Percentiles rank a stretch among this genome's conserved stretches.
These are phyloP conservation scores for Cladosporium sp. DNA, from an alignment of 2,329 filamentous ascomycete genomes.

Conservation along the genomic window DNA sequence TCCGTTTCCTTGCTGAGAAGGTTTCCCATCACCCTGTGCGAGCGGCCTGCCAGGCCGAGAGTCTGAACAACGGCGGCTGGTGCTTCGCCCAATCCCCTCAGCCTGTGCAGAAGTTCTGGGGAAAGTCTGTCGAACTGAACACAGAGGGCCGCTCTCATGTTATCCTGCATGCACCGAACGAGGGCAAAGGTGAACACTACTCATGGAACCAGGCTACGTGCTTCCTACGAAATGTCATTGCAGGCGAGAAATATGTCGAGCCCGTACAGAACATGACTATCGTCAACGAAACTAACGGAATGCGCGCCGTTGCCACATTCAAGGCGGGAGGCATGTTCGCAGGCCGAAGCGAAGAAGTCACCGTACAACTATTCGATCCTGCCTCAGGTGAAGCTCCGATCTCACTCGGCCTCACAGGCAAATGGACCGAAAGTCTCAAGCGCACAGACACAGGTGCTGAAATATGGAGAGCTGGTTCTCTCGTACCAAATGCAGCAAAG, in stretches of 20 bases:
- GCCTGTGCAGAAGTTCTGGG: slow-evolving; percentile 97
- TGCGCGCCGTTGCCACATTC: slow-evolving; percentile 85
- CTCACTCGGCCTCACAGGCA: slow-evolving; percentile 70
- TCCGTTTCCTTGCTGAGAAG: slow-evolving; percentile 92
- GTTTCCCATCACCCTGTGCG: slow-evolving; percentile 89
- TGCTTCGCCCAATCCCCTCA: slow-evolving; percentile 83
- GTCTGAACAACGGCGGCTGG: slow-evolving; percentile 64
- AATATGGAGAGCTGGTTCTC: slow-evolving; percentile 74
- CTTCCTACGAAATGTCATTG: slow-evolving; percentile 93
- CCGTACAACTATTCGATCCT: slow-evolving; percentile 68
- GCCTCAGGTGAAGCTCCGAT: slow-evolving; percentile 56
- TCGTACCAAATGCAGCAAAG: slow-evolving; percentile 76
- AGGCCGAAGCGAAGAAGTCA: slow-evolving; percentile 86
- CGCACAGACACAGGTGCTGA: slow-evolving; percentile 64
- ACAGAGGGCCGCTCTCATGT: slow-evolving; percentile 86
- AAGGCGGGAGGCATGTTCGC: slow-evolving; percentile 97
- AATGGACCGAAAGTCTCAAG: slow-evolving; percentile 77
- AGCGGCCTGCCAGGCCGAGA: slow-evolving; percentile 88
- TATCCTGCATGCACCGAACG: slow-evolving; percentile 65
- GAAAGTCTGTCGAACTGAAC: slow-evolving; percentile 90
- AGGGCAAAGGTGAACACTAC: slow-evolving; percentile 66
- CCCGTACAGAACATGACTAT: slow-evolving; percentile 89
- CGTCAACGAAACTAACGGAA: slow-evolving; percentile 77
- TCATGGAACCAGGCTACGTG: slow-evolving; percentile 86
- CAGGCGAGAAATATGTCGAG: slow-evolving; percentile 97